These are phyloP conservation scores for Trichophyton mentagrophytes DNA, from an alignment of 2,329 filamentous ascomycete genomes.

Conservation along the genomic window DNA sequence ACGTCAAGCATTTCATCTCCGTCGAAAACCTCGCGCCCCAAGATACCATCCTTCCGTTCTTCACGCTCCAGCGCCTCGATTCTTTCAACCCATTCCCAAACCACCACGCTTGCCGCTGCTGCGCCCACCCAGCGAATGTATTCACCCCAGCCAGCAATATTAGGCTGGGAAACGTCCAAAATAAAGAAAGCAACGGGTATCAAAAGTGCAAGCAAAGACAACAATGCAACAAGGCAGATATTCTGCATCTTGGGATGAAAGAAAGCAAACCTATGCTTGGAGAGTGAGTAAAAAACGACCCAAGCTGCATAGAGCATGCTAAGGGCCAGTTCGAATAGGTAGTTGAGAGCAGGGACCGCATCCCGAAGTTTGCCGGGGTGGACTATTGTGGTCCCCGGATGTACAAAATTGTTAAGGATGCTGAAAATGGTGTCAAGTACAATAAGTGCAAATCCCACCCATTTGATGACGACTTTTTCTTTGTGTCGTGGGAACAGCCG, in stretches of 20 bases:
- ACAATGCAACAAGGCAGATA: slow-evolving; percentile 63
- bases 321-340: slow-evolving; percentile 77
- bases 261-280: slow-evolving; percentile 81
- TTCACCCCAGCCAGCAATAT: slow-evolving; percentile 84
- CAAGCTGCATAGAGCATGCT: slow-evolving; percentile 82
- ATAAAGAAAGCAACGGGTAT: slow-evolving; percentile 91
- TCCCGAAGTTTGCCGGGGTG: slow-evolving; percentile 69
- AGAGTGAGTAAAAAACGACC: slow-evolving; percentile 87
- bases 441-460: slow-evolving; percentile 91
- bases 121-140: slow-evolving; percentile 96
- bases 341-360: slow-evolving; percentile 80
- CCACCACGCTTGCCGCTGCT: slow-evolving; percentile 85
- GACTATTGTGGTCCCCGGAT: slow-evolving; percentile 29
- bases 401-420: slow-evolving; percentile 74
- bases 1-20: slow-evolving; percentile 82
- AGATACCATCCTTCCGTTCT: slow-evolving; percentile 84
- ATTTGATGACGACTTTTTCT: slow-evolving; percentile 97
- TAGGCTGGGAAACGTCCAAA: slow-evolving; percentile 71
- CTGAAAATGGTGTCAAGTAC: slow-evolving; percentile 82
- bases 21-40: slow-evolving; percentile 83
- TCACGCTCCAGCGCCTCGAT: slow-evolving; percentile 87
- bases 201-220: slow-evolving; percentile 70
- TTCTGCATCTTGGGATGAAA: slow-evolving; percentile 86
- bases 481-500: slow-evolving; percentile 90
- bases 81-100: slow-evolving; percentile 95